These are phyloP conservation scores for Forsythia suspensa DNA, from an alignment of 257 asterid genomes.

Conservation along the genomic window DNA sequence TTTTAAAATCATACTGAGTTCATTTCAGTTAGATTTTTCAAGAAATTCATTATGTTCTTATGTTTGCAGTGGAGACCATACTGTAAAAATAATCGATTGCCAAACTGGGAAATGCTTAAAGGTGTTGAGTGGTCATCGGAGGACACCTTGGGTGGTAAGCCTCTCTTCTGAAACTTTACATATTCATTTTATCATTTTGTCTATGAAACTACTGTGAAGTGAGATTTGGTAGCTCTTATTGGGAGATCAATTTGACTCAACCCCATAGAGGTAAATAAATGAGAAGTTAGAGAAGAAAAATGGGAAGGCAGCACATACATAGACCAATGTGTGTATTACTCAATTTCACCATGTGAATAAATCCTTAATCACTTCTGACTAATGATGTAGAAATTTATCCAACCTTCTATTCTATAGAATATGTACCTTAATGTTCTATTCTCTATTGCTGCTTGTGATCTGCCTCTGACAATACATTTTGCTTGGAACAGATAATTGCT, in stretches of 20 bases:
- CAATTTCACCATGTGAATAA: neutral
- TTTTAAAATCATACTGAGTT: neutral
- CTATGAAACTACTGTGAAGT: neutral
- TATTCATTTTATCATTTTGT: neutral
- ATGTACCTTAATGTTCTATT: neutral
- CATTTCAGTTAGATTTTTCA: neutral
- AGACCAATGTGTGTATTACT: neutral
- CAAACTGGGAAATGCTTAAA: constrained; percentile 91
- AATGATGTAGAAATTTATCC: neutral
- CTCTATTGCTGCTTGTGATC: constrained; percentile 9
- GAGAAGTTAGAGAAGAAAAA: neutral
- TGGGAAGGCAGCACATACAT: neutral
- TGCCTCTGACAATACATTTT: constrained; percentile 1
- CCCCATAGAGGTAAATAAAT: neutral
- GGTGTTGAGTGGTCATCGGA: constrained; percentile 96
- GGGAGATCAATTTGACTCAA: constrained; percentile 5
- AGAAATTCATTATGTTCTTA: neutral
- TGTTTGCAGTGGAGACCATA: constrained; percentile 91
- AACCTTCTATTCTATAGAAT: neutral
- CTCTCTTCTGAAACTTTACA: constrained; percentile 19
- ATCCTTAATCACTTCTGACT: neutral
- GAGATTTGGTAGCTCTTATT: neutral
- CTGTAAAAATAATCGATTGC: constrained; percentile 89
- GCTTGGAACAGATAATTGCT: neutral
- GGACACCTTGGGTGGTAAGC: constrained; percentile 99